Conservation (phyloP, 495 filamentous ascomycete species). For the Oleoguttula mirabilis region DNA sequence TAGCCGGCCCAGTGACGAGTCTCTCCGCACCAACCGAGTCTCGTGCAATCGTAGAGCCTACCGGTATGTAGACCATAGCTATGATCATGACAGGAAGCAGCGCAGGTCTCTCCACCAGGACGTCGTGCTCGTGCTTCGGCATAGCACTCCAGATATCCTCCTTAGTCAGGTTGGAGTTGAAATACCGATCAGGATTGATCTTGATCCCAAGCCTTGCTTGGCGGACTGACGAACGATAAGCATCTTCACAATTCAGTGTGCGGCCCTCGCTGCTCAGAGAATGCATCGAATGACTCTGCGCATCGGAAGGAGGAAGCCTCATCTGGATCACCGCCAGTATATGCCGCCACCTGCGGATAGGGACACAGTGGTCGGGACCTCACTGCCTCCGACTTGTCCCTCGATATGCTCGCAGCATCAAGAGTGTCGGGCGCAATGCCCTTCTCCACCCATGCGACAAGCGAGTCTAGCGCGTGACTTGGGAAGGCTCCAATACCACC, state of each 20-base stretch:
- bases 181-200: too few relatives aligned
- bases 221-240: too few relatives aligned
- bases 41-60: too few relatives aligned
- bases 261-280: not conserved
- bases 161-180: too few relatives aligned
- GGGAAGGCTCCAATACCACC: slow-evolving; percentile 21
- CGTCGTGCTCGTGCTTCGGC: too few relatives aligned
- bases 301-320: slow-evolving; percentile 11
- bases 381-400: slow-evolving; percentile 1
- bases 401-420: slow-evolving; percentile 5
- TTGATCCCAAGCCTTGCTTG: too few relatives aligned
- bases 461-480: slow-evolving; percentile 6
- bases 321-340: slow-evolving; percentile 11
- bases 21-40: too few relatives aligned
- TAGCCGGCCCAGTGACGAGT: too few relatives aligned
- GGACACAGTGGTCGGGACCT: slow-evolving; percentile 12
- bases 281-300: slow-evolving; percentile 6
- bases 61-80: too few relatives aligned
- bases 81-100: too few relatives aligned
- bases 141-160: too few relatives aligned
- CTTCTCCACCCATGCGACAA: slow-evolving; percentile 25
- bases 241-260: slow-evolving; percentile 4
- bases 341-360: slow-evolving; percentile 17
- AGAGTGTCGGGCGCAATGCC: slow-evolving; percentile 20
- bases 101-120: too few relatives aligned